Conservation (phyloP, 495 filamentous ascomycete species). For the Entonaema liquescens region DNA sequence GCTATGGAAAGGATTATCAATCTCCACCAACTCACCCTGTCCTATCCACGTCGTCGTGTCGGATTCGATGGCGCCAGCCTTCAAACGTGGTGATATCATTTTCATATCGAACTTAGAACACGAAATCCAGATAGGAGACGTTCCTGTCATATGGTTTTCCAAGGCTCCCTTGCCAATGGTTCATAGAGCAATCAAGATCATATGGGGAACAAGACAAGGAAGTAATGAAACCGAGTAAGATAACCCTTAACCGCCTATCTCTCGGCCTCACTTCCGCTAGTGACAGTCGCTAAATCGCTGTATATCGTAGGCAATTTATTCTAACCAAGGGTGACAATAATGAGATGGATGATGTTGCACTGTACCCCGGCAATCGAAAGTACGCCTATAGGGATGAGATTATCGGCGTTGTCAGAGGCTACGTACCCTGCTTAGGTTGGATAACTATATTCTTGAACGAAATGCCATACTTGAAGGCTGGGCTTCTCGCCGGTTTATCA, state of each 20-base stretch:
- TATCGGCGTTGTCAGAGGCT: constrained; percentile 14
- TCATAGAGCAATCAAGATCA: constrained; percentile 42
- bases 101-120: constrained; percentile 42
- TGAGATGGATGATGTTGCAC: constrained; percentile 2
- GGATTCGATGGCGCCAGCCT: constrained; percentile 50
- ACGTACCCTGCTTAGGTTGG: constrained; percentile 3
- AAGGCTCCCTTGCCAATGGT: constrained; percentile 49
- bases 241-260: not conserved
- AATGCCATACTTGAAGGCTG: not conserved
- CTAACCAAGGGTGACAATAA: constrained; percentile 21
- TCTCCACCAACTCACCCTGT: constrained; percentile 31
- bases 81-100: constrained; percentile 49
- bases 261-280: not conserved
- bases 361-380: constrained; percentile 1
- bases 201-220: not conserved
- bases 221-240: not conserved
- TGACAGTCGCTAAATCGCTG: not conserved
- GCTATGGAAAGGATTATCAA: constrained; percentile 32
- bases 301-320: constrained; percentile 5
- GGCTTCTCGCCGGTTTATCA: not conserved
- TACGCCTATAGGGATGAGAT: constrained; percentile 4
- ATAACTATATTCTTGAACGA: constrained; percentile 4
- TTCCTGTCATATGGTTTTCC: constrained; percentile 48
- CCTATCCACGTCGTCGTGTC: constrained; percentile 42
- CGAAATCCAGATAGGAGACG: constrained; percentile 42